Percentiles rank a stretch among this genome's conserved stretches.
Evolutionary conservation across 306 rosid species (phyloP).

Genomic region (Elaeagnus macrophylla): DNA sequence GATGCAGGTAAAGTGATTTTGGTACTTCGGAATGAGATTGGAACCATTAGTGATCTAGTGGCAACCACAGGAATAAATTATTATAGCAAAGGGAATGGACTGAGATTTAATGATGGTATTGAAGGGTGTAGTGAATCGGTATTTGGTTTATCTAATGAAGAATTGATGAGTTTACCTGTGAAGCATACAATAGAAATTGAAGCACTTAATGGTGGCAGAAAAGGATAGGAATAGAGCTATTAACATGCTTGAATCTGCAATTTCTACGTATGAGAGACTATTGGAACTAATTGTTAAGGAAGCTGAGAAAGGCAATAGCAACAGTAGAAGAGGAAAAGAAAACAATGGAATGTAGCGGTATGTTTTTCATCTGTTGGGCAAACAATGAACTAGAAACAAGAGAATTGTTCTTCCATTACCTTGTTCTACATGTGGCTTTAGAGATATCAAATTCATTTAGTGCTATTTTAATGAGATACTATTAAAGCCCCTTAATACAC

Average conservation of each 20-base stretch:
- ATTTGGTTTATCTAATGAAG: constrained; percentile 13
- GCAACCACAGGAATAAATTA: constrained; percentile 16
- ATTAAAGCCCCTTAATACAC: too few species aligned
- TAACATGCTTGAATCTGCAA: constrained; percentile 54
- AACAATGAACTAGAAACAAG: too few species aligned
- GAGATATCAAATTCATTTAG: too few species aligned
- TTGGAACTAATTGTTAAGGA: constrained; percentile 61
- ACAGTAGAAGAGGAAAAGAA: neutral
- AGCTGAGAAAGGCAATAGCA: constrained; percentile 23
- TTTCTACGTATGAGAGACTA: constrained; percentile 49
- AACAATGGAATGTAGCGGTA: neutral
- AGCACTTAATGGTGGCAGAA: constrained; percentile 7
- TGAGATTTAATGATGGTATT: neutral
- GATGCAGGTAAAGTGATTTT: constrained; percentile 29
- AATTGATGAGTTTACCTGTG: constrained; percentile 18
- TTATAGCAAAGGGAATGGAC: constrained; percentile 8
- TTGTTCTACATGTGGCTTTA: too few species aligned
- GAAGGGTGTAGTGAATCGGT: neutral
- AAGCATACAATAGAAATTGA: constrained; percentile 30
- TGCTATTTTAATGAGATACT: too few species aligned
- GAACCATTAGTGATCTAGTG: constrained; percentile 42
- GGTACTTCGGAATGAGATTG: constrained; percentile 27
- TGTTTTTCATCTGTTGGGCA: too few species aligned
- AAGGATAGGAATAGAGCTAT: constrained; percentile 45
- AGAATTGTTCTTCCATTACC: too few species aligned